These are phyloP conservation scores for Boletus rubropictus DNA, from an alignment of 768 basidiomycete genomes.

Conservation along the genomic window DNA sequence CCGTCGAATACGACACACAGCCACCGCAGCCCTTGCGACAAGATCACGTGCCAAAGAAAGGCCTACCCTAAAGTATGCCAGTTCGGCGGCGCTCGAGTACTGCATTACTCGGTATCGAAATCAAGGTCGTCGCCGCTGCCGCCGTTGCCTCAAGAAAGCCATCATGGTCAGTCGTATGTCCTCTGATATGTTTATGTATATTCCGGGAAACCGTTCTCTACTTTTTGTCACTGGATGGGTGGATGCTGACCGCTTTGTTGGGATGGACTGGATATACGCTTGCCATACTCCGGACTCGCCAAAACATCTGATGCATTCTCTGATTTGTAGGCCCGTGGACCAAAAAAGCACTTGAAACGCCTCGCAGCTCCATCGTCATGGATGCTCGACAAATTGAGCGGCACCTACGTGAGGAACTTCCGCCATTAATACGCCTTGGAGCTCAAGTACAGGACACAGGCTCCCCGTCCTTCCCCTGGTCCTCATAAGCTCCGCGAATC, in stretches of 20 bases:
- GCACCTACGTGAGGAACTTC: slow-evolving; percentile 70
- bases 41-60: slow-evolving; percentile 17
- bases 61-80: slow-evolving; percentile 24
- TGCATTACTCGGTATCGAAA: slow-evolving; percentile 13
- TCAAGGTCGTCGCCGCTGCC: slow-evolving; percentile 21
- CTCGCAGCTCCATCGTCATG: slow-evolving; percentile 95
- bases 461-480: slow-evolving; percentile 94
- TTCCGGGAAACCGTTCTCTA: not conserved
- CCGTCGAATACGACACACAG: slow-evolving; percentile 4
- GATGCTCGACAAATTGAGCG: slow-evolving; percentile 99
- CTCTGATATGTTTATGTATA: not conserved
- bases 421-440: not conserved
- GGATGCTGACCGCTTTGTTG: slow-evolving; percentile 20
- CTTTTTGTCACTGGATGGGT: slow-evolving; percentile 14
- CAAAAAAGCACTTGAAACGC: slow-evolving; percentile 98
- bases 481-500: slow-evolving; percentile 99
- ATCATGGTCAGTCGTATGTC: slow-evolving; percentile 29
- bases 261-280: slow-evolving; percentile 17
- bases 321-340: slow-evolving; percentile 79
- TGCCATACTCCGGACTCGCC: not conserved
- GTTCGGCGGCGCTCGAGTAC: not conserved
- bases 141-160: slow-evolving; percentile 25
- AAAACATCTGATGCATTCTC: slow-evolving; percentile 12
- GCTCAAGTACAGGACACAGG: slow-evolving; percentile 41
- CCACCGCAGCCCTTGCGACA: not conserved